Conservation (phyloP, 129 eudicot genomes). For the Glebionis coronaria region DNA sequence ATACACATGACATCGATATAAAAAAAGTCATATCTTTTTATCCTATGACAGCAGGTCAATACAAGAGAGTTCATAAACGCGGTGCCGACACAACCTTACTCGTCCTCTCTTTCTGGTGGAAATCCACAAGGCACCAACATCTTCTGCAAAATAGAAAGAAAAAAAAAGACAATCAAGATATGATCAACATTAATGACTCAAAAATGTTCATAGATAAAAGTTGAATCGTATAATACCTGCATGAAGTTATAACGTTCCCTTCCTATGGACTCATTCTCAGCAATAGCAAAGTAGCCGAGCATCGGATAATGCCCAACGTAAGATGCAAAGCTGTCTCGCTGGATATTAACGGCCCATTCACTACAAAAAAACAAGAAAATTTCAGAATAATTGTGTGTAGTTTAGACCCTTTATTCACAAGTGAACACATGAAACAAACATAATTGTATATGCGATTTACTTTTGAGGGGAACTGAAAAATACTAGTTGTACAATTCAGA, state of each 20-base stretch:
- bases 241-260: slow-evolving; percentile 96
- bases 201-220: background rate
- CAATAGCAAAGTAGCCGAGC: slow-evolving; percentile 84
- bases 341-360: slow-evolving; percentile 98
- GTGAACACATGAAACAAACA: background rate
- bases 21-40: background rate
- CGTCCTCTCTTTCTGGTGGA: slow-evolving; percentile 98
- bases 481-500: background rate
- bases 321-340: slow-evolving; percentile 92
- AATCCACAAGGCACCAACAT: slow-evolving; percentile 95
- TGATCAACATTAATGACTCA: background rate
- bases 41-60: background rate
- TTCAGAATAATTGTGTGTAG: background rate
- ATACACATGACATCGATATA: background rate
- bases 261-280: slow-evolving; percentile 96
- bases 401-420: background rate
- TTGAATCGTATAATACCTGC: slow-evolving; percentile 58
- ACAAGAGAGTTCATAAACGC: background rate
- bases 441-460: background rate
- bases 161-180: background rate
- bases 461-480: background rate
- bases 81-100: slow-evolving; percentile 31
- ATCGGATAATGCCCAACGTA: slow-evolving; percentile 93
- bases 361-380: slow-evolving; percentile 32
- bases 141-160: slow-evolving; percentile 51